Base-by-base conservation (phyloP, 2,329 filamentous ascomycete species). In the Bipolaris gigantea region DNA sequence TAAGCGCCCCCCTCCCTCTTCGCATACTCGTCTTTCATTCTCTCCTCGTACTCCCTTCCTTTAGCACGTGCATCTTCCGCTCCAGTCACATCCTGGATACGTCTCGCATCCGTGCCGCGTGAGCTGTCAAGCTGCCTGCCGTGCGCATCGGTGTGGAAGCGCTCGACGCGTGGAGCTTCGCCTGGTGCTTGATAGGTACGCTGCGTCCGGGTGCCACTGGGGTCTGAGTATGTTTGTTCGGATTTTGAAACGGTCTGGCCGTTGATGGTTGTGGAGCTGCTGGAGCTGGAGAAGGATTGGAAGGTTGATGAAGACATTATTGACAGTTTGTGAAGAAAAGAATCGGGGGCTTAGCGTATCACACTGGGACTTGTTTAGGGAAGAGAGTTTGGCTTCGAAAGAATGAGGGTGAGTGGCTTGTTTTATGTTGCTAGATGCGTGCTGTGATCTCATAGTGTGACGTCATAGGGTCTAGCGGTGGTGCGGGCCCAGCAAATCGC, bases 21-120 rank as follows among this genome's bases (percentile, higher is more conserved):
- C 2, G 75, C 76, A 63, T 77, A 78, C 56, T 77, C 76, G 1
- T 76, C 75, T 61, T 77, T 74, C 57, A 78, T 77, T 19, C 64
- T 66, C 62, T 77, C 72, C 54, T 73, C 71, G 56, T 75, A 77
- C 49, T 72, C 39, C 59, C 66, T 72, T 53, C 74, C 73, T 35
- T 67, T 71, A 2, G 65, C 64, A 42, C 74, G 70, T 1, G 50
- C 40, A 8, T 73, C 64, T 44, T 73, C 66, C 38, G 69, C 58
- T 19, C 70, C 67, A 1, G 65, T 72, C 32, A 72, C 71, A 56
- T 73, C 71, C 45, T 67, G 56, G n/a, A 73, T 71, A 27, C 69
- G 55, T 6, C 55, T 53, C 36, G 44, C 45, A 27, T 49, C 42
- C 6, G 32, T 48, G 3, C 53, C 46, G 5, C 41, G 46, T n/a